Evolutionary conservation across 331 rosid genomes (phyloP).

Genomic region (Cydonia oblonga): DNA sequence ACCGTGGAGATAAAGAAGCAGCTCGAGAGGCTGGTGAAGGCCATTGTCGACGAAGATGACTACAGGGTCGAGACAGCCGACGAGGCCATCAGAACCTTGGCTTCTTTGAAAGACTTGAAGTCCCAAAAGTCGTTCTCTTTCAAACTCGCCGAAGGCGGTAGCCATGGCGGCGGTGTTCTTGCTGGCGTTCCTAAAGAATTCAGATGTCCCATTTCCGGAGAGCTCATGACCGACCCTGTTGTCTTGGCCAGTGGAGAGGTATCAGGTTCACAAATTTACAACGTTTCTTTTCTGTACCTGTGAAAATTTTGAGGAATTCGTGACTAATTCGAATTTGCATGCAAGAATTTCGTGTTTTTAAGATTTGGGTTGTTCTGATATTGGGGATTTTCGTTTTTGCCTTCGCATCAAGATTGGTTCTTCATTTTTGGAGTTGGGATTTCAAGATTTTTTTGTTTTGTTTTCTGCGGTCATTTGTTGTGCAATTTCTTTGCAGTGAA

Average conservation of each 20-base stretch:
- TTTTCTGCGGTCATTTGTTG: neutral
- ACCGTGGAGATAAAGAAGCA: conserved; percentile 35
- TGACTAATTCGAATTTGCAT: conserved; percentile 5
- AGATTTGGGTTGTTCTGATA: neutral
- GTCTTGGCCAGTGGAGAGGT: conserved; percentile 75
- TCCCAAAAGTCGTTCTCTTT: conserved; percentile 1
- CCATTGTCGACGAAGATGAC: conserved; percentile 42
- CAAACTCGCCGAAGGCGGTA: conserved; percentile 2
- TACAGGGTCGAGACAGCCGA: conserved; percentile 16
- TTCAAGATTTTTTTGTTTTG: neutral
- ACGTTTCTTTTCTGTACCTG: neutral
- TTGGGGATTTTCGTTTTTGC: neutral
- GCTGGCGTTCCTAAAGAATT: conserved; percentile 37
- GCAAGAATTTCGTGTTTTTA: neutral
- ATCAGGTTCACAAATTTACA: neutral
- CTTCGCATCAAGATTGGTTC: neutral
- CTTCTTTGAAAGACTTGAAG: conserved; percentile 37
- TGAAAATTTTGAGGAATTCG: neutral
- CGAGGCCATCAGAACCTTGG: conserved; percentile 42
- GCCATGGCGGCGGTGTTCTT: neutral
- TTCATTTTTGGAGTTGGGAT: neutral
- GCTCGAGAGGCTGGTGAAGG: conserved; percentile 33
- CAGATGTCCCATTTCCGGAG: conserved; percentile 65
- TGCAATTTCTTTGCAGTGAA: too few relatives aligned
- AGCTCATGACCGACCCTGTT: conserved; percentile 76